Percentiles rank a stretch among this genome's conserved stretches.
Evolutionary conservation across 139 green algal species (phyloP).

Genomic region (Nannochloris sp.): DNA sequence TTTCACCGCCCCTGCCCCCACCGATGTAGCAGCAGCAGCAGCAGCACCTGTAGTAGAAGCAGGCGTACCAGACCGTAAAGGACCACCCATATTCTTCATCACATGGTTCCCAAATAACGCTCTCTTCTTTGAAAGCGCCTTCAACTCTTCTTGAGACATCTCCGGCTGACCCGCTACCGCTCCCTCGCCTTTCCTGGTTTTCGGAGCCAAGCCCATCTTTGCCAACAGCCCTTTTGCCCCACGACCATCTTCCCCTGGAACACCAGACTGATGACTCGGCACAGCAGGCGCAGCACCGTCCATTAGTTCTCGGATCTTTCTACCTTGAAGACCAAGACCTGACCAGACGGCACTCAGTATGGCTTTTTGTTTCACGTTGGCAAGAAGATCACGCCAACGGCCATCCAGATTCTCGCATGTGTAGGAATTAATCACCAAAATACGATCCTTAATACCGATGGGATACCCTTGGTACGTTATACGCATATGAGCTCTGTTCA

Average conservation of each 20-base stretch:
- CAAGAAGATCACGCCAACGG: constrained; percentile 57
- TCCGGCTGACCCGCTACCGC: background rate
- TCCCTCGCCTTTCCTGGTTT: background rate
- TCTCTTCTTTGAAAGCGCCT: constrained; percentile 25
- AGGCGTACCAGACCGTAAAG: background rate
- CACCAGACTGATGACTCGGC: background rate
- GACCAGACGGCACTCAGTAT: constrained; percentile 57
- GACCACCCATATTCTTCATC: background rate
- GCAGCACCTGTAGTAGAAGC: background rate
- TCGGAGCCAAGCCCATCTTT: background rate
- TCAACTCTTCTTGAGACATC: background rate
- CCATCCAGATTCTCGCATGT: constrained; percentile 67
- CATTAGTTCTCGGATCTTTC: constrained; percentile 58
- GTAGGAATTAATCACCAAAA: constrained; percentile 61
- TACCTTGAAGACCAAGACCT: constrained; percentile 51
- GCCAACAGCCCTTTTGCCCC: background rate
- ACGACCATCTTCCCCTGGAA: background rate
- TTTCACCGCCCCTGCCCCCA: background rate
- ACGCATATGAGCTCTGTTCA: constrained; percentile 64
- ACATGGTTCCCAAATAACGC: constrained; percentile 32
- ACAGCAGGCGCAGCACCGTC: background rate
- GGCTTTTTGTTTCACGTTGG: constrained; percentile 68
- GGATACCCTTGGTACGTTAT: constrained; percentile 59
- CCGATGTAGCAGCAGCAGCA: background rate
- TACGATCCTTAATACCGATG: constrained; percentile 51